Conservation (phyloP, 352 stramenopile genomes). For the Hyaloperonospora brassicae region DNA sequence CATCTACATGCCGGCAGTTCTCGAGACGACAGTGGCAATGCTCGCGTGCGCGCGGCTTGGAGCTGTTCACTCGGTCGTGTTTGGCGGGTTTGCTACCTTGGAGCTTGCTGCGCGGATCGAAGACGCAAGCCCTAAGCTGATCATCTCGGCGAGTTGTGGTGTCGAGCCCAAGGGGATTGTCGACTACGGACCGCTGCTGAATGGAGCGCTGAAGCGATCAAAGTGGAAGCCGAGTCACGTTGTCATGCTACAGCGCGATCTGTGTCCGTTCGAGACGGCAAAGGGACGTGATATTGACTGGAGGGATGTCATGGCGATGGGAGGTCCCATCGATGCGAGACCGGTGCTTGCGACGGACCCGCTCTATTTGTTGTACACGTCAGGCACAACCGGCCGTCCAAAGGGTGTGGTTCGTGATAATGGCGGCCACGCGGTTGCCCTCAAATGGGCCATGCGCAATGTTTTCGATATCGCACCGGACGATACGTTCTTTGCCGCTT, state of each 20-base stretch:
- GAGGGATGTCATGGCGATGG: conserved; percentile 41
- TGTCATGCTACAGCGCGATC: conserved; percentile 67
- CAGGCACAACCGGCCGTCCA: conserved; percentile 56
- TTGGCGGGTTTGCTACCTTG: conserved; percentile 80
- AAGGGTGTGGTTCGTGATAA: conserved; percentile 78
- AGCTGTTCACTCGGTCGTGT: conserved; percentile 90
- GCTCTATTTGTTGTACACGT: conserved; percentile 80
- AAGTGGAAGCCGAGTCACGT: conserved; percentile 45
- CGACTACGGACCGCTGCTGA: conserved; percentile 64
- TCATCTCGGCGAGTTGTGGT: conserved; percentile 66
- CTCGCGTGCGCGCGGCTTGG: conserved; percentile 95
- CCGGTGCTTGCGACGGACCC: conserved; percentile 51
- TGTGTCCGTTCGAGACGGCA: conserved; percentile 40
- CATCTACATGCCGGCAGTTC: conserved; percentile 96
- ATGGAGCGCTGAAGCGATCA: conserved; percentile 60
- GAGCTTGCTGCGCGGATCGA: conserved; percentile 82
- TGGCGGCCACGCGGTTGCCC: conserved; percentile 67
- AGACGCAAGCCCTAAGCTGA: conserved; percentile 68
- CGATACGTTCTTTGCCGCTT: conserved; percentile 80
- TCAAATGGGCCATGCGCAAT: conserved; percentile 83
- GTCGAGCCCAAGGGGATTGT: conserved; percentile 70
- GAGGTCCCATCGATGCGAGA: conserved; percentile 31
- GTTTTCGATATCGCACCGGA: conserved; percentile 64
- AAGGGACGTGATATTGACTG: conserved; percentile 44
- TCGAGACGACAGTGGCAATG: conserved; percentile 93